Base-by-base conservation (phyloP, 495 filamentous ascomycete genomes). In the Astrocystis sublimbata region DNA sequence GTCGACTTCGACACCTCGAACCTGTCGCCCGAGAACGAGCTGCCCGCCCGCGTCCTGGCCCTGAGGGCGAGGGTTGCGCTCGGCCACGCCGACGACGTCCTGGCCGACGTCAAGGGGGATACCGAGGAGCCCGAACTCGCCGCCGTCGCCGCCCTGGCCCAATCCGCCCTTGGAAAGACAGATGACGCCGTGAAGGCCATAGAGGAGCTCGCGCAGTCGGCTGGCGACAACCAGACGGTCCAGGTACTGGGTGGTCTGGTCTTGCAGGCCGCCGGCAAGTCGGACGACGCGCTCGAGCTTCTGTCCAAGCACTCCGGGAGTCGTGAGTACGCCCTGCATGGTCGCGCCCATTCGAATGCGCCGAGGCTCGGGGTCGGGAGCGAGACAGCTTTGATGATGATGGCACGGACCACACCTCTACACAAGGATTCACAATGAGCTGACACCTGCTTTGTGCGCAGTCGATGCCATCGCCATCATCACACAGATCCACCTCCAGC, bases 401-500 rank as follows among this genome's bases (percentile, higher is more conserved):
- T 60, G 54, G 63, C 41, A 63, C 50, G 23, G 54, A 13, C 17
- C 23, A 24, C 30, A 13, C 17, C 23, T n/a, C 30, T 38, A 23
- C 2, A 6, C 35, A n/a, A 6, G 7, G 0, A 47, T 17, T 4
- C 4, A 15, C 12, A 36, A 1, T 9, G 12, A 10, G 19, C 58
- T 62, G 49, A 62, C 60, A 24, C 10, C 6, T 17, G 28, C 0
- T 10, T 54, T 13, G 1, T 9, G 19, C 24, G 24, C 62, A 84
- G 81, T 85, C 58, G 83, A 85, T 57, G 83, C 81, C 38, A 84
- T 92, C 55, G 84, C 92, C 41, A 76, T 96, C 50, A 88, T 89
- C 51, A 86, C 93, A 17, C 93, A 98, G 74, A 96, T 97, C 55
- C 89, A 96, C 66, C 86, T 98, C 9, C 84, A 89, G 58, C 91